A percentile compares a stretch with the other conserved stretches of the same genome.
Evolutionary conservation across 768 basidiomycete species (phyloP).

Genomic region (Collybiopsis luxurians): DNA sequence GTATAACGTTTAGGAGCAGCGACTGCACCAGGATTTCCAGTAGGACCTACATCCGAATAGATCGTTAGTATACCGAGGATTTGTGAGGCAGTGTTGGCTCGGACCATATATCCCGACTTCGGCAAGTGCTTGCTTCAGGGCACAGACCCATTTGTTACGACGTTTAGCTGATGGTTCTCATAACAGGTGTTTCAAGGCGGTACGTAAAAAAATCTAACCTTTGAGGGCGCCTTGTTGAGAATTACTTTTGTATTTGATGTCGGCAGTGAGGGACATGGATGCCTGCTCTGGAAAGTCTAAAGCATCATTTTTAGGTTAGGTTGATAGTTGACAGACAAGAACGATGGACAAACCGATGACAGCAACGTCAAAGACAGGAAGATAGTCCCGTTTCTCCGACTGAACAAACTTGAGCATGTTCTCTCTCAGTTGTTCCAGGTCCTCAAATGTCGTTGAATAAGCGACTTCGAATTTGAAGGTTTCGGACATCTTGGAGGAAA

Average conservation of each 20-base stretch:
- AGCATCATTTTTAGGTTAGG: slow-evolving; percentile 4
- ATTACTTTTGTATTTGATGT: slow-evolving; percentile 90
- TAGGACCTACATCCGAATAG: slow-evolving; percentile 6
- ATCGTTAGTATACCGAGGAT: too few species aligned
- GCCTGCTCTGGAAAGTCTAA: slow-evolving; percentile 78
- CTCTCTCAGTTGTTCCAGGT: slow-evolving; percentile 71
- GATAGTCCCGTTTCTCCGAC: slow-evolving; percentile 70
- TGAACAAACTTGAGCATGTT: slow-evolving; percentile 81
- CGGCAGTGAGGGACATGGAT: slow-evolving; percentile 72
- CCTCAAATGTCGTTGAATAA: slow-evolving; percentile 76
- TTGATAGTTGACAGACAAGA: slow-evolving; percentile 4
- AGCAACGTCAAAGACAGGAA: slow-evolving; percentile 69
- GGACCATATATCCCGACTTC: slow-evolving; percentile 74
- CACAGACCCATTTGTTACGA: slow-evolving; percentile 91
- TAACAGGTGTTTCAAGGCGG: background rate
- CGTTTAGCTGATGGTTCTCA: slow-evolving; percentile 52
- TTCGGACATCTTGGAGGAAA: slow-evolving; percentile 63
- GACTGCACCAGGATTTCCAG: slow-evolving; percentile 53
- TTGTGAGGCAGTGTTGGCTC: too few species aligned
- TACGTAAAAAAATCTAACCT: slow-evolving; percentile 32
- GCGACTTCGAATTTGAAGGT: slow-evolving; percentile 79
- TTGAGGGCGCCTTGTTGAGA: slow-evolving; percentile 77
- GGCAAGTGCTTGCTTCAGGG: slow-evolving; percentile 68
- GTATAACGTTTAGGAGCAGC: slow-evolving; percentile 61
- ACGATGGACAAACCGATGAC: slow-evolving; percentile 47